Percentiles rank a stretch among this genome's conserved stretches.
Conservation (phyloP, 2,329 filamentous ascomycete genomes). For the Dothideomycetes sp. region DNA sequence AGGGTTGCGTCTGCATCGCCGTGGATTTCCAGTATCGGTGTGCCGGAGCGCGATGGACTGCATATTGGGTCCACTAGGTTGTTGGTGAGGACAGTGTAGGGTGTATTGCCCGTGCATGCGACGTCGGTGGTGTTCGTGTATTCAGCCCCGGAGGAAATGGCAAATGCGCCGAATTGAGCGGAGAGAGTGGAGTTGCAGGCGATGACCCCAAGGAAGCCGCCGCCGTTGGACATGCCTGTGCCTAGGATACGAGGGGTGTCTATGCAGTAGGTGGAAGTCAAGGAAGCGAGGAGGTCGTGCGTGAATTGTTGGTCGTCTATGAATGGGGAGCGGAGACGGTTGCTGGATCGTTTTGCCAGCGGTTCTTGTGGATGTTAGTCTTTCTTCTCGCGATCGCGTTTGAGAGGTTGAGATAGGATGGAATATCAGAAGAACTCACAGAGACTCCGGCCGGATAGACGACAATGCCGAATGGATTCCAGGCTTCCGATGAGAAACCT, state of each 20-base stretch:
- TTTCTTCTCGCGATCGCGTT: conserved; percentile 25
- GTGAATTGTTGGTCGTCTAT: conserved; percentile 32
- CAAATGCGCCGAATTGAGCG: conserved; percentile 36
- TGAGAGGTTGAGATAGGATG: conserved; percentile 30
- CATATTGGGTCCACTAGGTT: conserved; percentile 13
- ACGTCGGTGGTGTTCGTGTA: conserved; percentile 21
- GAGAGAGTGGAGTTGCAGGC: conserved; percentile 34
- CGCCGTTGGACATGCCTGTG: conserved; percentile 44
- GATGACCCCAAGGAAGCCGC: conserved; percentile 35
- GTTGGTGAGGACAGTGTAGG: conserved; percentile 14
- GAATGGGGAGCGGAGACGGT: conserved; percentile 19
- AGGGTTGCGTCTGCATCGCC: conserved; percentile 29
- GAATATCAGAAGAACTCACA: conserved; percentile 27
- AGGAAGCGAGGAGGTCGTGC: conserved; percentile 26
- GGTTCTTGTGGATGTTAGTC: conserved; percentile 16
- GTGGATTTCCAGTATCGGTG: conserved; percentile 33
- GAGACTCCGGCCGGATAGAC: conserved; percentile 36
- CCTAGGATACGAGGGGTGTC: conserved; percentile 33
- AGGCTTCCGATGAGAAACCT: conserved; percentile 33
- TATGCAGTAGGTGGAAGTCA: conserved; percentile 30
- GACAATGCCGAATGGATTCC: conserved; percentile 33
- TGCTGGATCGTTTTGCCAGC: conserved; percentile 33
- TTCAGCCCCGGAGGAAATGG: conserved; percentile 34
- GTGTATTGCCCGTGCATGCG: conserved; percentile 15
- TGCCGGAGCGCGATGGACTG: conserved; percentile 12